Conservation (phyloP, 495 filamentous ascomycete species). For the Penicillium desertorum region DNA sequence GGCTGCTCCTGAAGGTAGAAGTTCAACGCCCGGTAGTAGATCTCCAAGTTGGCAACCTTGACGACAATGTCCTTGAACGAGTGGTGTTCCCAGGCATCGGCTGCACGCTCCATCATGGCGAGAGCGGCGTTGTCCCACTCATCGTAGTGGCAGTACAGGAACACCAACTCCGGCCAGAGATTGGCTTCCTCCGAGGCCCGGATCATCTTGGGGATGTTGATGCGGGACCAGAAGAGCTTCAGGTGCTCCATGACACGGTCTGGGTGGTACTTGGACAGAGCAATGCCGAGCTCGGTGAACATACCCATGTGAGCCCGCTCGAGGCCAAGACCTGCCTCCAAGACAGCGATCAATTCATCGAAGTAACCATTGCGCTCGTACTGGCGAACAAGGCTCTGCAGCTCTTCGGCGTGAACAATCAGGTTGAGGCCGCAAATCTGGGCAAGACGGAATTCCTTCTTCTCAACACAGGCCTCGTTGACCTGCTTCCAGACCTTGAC, state of each 20-base stretch:
- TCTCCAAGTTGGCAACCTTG: conserved; percentile 98
- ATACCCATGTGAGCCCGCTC: conserved; percentile 92
- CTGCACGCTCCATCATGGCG: conserved; percentile 98
- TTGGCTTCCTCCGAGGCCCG: conserved; percentile 92
- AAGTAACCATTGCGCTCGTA: conserved; percentile 98
- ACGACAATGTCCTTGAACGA: conserved; percentile 99
- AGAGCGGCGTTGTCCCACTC: conserved; percentile 98
- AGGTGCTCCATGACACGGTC: conserved; percentile 98
- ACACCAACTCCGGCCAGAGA: conserved; percentile 96
- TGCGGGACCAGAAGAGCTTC: conserved; percentile 97
- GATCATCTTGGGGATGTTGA: conserved; percentile 99
- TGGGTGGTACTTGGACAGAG: conserved; percentile 93
- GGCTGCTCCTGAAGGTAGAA: conserved; percentile 99
- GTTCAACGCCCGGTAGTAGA: conserved; percentile 96
- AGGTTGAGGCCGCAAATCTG: conserved; percentile 99
- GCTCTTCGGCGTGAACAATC: conserved; percentile 96
- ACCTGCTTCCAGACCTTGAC: conserved; percentile 99
- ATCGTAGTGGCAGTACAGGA: conserved; percentile 98
- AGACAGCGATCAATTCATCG: conserved; percentile 90
- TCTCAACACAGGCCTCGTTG: conserved; percentile 92
- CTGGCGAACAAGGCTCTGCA: conserved; percentile 89
- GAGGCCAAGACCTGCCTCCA: conserved; percentile 93
- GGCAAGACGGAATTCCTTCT: conserved; percentile 98
- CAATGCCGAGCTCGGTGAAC: conserved; percentile 95
- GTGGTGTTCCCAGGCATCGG: conserved; percentile 99